Conservation (phyloP, 768 basidiomycete species). For the Leucogyrophana mollusca region DNA sequence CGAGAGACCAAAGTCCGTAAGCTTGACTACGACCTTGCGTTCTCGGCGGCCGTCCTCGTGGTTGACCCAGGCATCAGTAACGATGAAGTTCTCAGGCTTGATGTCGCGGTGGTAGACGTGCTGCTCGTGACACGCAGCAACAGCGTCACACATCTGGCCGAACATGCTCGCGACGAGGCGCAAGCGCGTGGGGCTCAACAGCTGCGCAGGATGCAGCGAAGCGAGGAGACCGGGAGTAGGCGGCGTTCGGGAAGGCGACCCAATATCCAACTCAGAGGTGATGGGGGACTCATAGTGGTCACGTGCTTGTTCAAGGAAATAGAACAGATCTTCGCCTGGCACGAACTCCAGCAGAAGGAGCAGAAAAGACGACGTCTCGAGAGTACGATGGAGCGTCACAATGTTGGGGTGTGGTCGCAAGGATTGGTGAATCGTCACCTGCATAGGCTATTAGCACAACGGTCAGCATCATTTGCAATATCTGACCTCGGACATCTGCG, state of each 20-base stretch:
- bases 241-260: conserved; percentile 63
- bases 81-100: conserved; percentile 99
- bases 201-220: conserved; percentile 70
- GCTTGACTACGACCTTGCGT: conserved; percentile 91
- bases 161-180: conserved; percentile 97
- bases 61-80: conserved; percentile 73
- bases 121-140: conserved; percentile 88
- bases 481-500: conserved; percentile 87
- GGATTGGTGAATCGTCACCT: conserved; percentile 95
- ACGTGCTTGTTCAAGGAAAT: conserved; percentile 95
- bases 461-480: conserved; percentile 3
- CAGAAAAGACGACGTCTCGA: conserved; percentile 89
- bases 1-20: conserved; percentile 95
- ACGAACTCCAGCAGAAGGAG: conserved; percentile 94
- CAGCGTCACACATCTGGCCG: conserved; percentile 97
- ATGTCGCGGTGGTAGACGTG: conserved; percentile 96
- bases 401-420: conserved; percentile 89
- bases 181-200: conserved; percentile 85
- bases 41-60: conserved; percentile 59
- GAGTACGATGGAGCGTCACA: conserved; percentile 89
- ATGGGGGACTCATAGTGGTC: conserved; percentile 71
- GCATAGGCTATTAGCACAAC: conserved; percentile 13
- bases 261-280: conserved; percentile 2
- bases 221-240: conserved; percentile 93
- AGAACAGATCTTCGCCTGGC: conserved; percentile 96